Conservation (phyloP, 257 asterid genomes). For the Solanum medicagineum region DNA sequence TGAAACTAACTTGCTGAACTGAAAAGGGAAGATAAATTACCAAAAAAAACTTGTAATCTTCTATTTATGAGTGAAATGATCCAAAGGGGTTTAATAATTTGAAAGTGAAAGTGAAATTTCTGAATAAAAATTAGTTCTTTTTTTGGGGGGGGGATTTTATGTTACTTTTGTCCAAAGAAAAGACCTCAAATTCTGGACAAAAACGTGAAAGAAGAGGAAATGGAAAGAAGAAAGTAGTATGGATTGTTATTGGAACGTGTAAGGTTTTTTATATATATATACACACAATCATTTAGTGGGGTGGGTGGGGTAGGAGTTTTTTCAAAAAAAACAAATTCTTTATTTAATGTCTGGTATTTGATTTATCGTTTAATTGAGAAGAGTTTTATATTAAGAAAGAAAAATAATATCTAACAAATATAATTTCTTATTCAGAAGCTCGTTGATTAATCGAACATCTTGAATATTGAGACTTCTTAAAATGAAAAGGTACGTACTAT, state of each 20-base stretch:
- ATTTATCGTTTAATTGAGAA: background rate
- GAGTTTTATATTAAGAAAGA: rapidly evolving
- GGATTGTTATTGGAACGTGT: background rate
- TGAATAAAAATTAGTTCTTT: background rate
- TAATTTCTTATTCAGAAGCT: background rate
- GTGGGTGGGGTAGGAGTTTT: background rate
- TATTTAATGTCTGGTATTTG: background rate
- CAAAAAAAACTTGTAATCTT: background rate
- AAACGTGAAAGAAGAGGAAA: conserved; percentile 22
- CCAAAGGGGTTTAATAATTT: background rate
- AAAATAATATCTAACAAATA: rapidly evolving
- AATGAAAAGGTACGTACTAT: too few relatives aligned
- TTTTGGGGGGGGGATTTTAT: background rate
- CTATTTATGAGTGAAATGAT: background rate
- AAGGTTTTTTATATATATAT: background rate
- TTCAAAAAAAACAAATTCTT: rapidly evolving
- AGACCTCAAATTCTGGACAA: background rate
- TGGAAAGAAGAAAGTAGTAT: background rate
- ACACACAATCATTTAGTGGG: background rate
- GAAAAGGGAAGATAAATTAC: too few relatives aligned
- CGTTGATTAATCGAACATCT: background rate
- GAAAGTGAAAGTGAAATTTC: background rate
- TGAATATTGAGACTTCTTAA: too few relatives aligned
- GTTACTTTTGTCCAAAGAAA: background rate
- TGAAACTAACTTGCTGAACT: too few relatives aligned